Evolutionary conservation across 1,284 basidiomycete species (phyloP).

Genomic region (Ganoderma sp.): DNA sequence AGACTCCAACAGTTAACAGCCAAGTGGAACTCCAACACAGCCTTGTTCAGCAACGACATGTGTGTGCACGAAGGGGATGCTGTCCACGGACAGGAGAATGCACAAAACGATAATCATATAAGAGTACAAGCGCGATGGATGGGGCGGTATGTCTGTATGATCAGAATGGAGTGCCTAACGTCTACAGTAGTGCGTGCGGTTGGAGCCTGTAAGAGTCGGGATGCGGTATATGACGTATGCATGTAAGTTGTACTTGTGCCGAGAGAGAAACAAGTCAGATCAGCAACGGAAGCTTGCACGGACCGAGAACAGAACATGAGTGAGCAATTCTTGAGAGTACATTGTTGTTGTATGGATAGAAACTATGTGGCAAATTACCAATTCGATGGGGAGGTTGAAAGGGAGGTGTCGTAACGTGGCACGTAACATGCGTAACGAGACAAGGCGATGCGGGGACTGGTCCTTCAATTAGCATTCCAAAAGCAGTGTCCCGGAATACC

Average conservation of each 20-base stretch:
- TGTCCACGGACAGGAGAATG: not conserved
- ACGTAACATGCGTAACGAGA: slow-evolving; percentile 12
- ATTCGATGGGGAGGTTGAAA: slow-evolving; percentile 10
- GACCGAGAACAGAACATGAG: not conserved
- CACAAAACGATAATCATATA: slow-evolving; percentile 11
- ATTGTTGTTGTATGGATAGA: slow-evolving; percentile 3
- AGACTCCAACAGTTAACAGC: not conserved
- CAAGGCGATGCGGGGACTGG: not conserved
- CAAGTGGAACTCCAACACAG: not conserved
- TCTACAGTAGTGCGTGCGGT: slow-evolving; percentile 16
- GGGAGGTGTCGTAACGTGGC: slow-evolving; percentile 12
- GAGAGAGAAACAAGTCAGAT: not conserved
- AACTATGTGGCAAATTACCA: not conserved
- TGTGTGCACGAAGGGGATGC: not conserved
- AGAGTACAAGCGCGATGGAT: slow-evolving; percentile 18
- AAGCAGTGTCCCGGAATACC: slow-evolving; percentile 12
- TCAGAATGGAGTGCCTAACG: slow-evolving; percentile 9
- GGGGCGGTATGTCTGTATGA: not conserved
- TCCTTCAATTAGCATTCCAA: slow-evolving; percentile 9
- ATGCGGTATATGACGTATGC: slow-evolving; percentile 10
- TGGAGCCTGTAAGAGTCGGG: not conserved
- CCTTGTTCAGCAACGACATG: not conserved
- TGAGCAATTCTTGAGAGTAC: slow-evolving; percentile 10
- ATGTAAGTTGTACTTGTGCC: slow-evolving; percentile 4
- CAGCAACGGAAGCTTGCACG: slow-evolving; percentile 1